Evolutionary conservation across 2,329 filamentous ascomycete species (phyloP), one percentile per base, ranked within the genome.

Genomic region (Uncinocarpus reesii): DNA sequence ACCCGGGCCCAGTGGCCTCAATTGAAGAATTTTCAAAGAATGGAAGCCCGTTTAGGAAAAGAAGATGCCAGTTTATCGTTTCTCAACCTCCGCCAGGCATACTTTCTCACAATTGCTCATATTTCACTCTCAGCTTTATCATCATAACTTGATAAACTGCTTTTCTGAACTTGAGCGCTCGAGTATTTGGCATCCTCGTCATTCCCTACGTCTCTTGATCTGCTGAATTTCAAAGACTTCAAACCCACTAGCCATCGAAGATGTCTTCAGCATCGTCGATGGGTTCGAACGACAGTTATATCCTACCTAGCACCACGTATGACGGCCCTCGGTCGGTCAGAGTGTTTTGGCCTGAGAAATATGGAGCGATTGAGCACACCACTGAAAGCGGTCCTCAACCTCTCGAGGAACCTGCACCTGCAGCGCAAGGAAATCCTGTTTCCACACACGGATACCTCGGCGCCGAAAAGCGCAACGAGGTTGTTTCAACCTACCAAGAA

Each of bases 331-430:
- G 13, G 2, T 18, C 21, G 7, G 15, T 35, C 20, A 45, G 21
- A 18, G 31, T 5, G 4, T 20, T 24, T 36, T 10, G 11, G 7
- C 11, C 20, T 13, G 8, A 40, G 20, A 24, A 13, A 24, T 15
- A 11, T 1, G 36, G 23, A 16, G n/a, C 13, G n/a, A 13, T 23
- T 6, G 10, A n/a, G 35, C 20, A 8, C 20, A 3, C 8, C 3
- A 10, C 11, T 23, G 35, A 5, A 40, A 16, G 24, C n/a, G 20
- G 7, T 41, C 18, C 54, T 26, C 48, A 50, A 8, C 13, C 38
- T 5, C 42, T 45, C 15, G 31, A 45, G 8, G 53, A 58, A 10
- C 52, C 57, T 26, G 15, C 26, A 18, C 3, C 40, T 18, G n/a
- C n/a, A n/a, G n/a, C n/a, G n/a, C n/a, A n/a, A n/a, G n/a, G n/a